These are phyloP conservation scores for Erysiphe pulchra DNA, from an alignment of 2,329 filamentous ascomycete genomes.

Conservation along the genomic window DNA sequence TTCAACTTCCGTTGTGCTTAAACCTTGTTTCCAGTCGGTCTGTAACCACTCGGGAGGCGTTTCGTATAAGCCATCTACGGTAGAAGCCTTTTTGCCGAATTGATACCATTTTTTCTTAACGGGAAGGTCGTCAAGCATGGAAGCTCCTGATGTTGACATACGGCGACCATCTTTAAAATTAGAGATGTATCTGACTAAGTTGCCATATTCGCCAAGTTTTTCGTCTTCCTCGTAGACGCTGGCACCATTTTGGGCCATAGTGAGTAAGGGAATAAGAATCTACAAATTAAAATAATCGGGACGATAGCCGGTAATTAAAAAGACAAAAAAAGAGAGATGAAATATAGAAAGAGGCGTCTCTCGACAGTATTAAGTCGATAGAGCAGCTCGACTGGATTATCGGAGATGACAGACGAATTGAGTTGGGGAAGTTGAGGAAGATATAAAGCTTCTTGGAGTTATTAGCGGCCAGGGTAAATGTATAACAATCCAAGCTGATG, in stretches of 20 bases:
- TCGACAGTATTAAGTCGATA: background rate
- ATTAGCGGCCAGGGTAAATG: background rate
- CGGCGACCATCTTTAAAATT: constrained; percentile 35
- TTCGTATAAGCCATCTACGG: constrained; percentile 14
- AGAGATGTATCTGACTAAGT: constrained; percentile 40
- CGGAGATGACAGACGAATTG: background rate
- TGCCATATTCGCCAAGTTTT: constrained; percentile 32
- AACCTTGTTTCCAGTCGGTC: constrained; percentile 39
- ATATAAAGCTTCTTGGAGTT: background rate
- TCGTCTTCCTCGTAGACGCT: constrained; percentile 5
- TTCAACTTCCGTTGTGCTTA: constrained; percentile 32
- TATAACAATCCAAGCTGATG: background rate
- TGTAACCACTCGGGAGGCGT: constrained; percentile 40
- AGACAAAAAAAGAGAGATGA: background rate
- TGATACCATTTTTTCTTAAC: constrained; percentile 25
- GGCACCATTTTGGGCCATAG: constrained; percentile 1
- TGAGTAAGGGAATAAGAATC: background rate
- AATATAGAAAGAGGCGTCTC: background rate
- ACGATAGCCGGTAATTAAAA: background rate
- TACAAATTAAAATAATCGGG: background rate
- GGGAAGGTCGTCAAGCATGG: constrained; percentile 12
- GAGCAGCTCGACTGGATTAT: background rate
- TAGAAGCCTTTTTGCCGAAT: constrained; percentile 24
- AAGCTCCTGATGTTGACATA: constrained; percentile 18
- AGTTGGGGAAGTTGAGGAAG: background rate